Evolutionary conservation across 371 early-diverging fungal species (phyloP).

Genomic region (Mucor mucedo): DNA sequence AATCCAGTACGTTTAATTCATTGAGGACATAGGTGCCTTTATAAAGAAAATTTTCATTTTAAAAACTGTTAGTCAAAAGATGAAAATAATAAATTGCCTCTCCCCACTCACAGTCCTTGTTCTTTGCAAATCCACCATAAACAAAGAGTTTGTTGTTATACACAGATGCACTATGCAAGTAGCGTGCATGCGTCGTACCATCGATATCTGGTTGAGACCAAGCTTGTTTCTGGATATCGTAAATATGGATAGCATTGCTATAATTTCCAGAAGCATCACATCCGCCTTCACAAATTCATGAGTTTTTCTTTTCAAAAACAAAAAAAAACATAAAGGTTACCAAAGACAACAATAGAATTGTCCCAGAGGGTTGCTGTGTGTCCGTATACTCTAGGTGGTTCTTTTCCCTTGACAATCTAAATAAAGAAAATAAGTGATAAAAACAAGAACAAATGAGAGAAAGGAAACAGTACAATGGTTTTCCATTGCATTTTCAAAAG

Average conservation of each 20-base stretch:
- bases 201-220: conserved; percentile 63
- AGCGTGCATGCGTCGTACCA: conserved; percentile 58
- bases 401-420: conserved; percentile 50
- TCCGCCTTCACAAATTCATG: conserved; percentile 36
- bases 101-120: conserved; percentile 52
- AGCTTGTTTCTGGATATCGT: conserved; percentile 56
- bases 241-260: conserved; percentile 67
- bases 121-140: conserved; percentile 68
- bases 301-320: background rate
- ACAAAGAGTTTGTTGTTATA: conserved; percentile 65
- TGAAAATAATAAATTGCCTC: background rate
- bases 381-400: conserved; percentile 62
- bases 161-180: conserved; percentile 65
- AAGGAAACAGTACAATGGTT: conserved; percentile 37
- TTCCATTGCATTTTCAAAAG: conserved; percentile 54
- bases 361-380: conserved; percentile 63
- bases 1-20: conserved; percentile 60
- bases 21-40: conserved; percentile 46
- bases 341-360: conserved; percentile 60
- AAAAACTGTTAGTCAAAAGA: background rate
- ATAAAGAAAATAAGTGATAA: background rate
- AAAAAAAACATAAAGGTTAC: conserved; percentile 1
- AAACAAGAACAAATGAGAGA: too few relatives aligned
- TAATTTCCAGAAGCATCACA: conserved; percentile 61
- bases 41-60: background rate